phyloP scores from a whole-genome alignment of 345 rosid species.

The Populus deltoides region DNA sequence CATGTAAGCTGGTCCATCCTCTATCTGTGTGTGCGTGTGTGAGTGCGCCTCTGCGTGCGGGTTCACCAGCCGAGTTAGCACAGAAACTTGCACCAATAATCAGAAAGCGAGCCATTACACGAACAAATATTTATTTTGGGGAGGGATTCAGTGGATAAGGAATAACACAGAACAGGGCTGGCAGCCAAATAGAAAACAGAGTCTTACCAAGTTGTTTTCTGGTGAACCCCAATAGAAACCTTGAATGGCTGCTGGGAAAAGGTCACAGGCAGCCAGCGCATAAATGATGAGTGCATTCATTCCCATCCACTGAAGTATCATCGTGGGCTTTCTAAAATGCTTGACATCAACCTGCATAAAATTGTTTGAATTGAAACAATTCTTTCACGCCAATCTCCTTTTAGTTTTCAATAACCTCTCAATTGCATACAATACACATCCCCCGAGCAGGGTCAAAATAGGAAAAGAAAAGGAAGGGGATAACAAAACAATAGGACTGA shows the following conservation, averaged over 20 bases:
- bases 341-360: slow-evolving; percentile 54
- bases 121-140: neutral
- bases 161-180: neutral
- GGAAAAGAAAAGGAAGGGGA: neutral
- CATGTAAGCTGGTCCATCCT: neutral
- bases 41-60: neutral
- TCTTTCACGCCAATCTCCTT: neutral
- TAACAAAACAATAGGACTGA: neutral
- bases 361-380: neutral
- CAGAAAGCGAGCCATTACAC: neutral
- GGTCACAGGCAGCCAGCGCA: slow-evolving; percentile 50
- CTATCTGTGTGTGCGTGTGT: neutral
- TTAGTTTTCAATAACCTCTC: neutral
- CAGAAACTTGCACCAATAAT: neutral
- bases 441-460: neutral
- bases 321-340: slow-evolving; percentile 31
- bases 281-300: slow-evolving; percentile 58
- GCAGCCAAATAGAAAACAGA: neutral
- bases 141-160: neutral
- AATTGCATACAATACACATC: neutral
- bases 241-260: slow-evolving; percentile 49
- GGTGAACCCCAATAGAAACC: slow-evolving; percentile 60
- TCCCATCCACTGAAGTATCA: slow-evolving; percentile 54
- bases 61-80: neutral
- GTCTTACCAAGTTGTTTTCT: slow-evolving; percentile 47